phyloP scores from a whole-genome alignment of 495 filamentous ascomycete species.

The Glarea lozoyensis region DNA sequence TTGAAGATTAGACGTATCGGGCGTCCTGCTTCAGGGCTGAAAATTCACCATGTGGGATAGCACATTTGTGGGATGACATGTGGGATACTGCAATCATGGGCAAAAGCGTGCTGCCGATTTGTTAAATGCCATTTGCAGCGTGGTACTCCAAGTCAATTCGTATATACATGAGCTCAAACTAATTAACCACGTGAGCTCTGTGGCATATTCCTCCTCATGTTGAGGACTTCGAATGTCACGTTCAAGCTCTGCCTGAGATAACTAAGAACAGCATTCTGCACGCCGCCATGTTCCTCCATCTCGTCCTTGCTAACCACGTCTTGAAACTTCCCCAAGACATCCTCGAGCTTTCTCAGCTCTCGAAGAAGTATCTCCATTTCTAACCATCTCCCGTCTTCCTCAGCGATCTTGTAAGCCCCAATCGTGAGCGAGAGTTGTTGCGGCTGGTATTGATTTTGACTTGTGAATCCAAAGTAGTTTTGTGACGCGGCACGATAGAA shows the following conservation, averaged over 20 bases:
- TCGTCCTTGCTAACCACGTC: slow-evolving; percentile 19
- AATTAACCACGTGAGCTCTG: not conserved
- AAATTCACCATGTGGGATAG: too few relatives aligned
- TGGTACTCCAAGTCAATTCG: too few relatives aligned
- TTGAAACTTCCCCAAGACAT: slow-evolving; percentile 31
- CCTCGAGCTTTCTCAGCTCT: slow-evolving; percentile 38
- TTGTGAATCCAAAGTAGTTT: slow-evolving; percentile 22
- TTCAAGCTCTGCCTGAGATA: slow-evolving; percentile 7
- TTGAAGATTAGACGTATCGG: too few relatives aligned
- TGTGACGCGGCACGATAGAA: slow-evolving; percentile 35
- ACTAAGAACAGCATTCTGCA: slow-evolving; percentile 5
- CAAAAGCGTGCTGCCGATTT: too few relatives aligned
- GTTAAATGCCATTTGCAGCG: too few relatives aligned
- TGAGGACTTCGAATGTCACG: not conserved
- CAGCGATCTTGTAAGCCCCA: slow-evolving; percentile 33
- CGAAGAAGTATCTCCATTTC: slow-evolving; percentile 36
- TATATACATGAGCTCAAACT: too few relatives aligned
- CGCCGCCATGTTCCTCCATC: slow-evolving; percentile 1
- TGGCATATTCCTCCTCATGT: not conserved
- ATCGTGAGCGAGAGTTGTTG: slow-evolving; percentile 21
- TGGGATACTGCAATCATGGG: too few relatives aligned
- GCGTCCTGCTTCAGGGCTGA: too few relatives aligned
- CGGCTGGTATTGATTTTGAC: not conserved
- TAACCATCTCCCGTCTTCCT: slow-evolving; percentile 33
- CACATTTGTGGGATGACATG: too few relatives aligned